Conservation (phyloP, 768 basidiomycete species). For the Suillus subluteus region DNA sequence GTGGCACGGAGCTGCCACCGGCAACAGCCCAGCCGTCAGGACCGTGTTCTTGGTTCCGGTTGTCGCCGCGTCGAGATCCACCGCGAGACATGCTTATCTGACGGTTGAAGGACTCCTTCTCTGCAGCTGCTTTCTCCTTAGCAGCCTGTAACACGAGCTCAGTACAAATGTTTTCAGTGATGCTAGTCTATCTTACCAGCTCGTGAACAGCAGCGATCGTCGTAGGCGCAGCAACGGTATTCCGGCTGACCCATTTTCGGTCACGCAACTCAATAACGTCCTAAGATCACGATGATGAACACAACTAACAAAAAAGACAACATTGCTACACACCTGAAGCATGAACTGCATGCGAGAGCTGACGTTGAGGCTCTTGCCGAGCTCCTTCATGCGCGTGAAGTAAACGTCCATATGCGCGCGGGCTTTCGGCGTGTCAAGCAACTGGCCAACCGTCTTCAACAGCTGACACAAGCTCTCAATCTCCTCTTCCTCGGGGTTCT, state of each 20-base stretch:
- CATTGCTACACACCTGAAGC: slow-evolving; percentile 71
- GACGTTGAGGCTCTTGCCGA: slow-evolving; percentile 77
- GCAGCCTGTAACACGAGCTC: slow-evolving; percentile 58
- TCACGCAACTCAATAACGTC: slow-evolving; percentile 89
- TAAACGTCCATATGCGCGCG: slow-evolving; percentile 90
- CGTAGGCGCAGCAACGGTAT: slow-evolving; percentile 74
- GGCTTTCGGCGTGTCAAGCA: slow-evolving; percentile 84
- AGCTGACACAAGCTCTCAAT: slow-evolving; percentile 96
- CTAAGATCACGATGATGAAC: slow-evolving; percentile 43
- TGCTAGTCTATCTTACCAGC: slow-evolving; percentile 26
- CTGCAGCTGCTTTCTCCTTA: slow-evolving; percentile 75
- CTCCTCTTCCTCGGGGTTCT: slow-evolving; percentile 97
- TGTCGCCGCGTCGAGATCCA: slow-evolving; percentile 85
- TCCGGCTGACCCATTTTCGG: slow-evolving; percentile 79
- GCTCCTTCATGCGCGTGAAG: slow-evolving; percentile 87
- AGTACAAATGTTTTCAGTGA: background rate
- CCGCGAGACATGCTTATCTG: slow-evolving; percentile 85
- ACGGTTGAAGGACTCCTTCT: slow-evolving; percentile 62
- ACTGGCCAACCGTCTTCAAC: slow-evolving; percentile 82
- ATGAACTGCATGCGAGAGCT: slow-evolving; percentile 92
- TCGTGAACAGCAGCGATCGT: slow-evolving; percentile 91
- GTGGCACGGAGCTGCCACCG: slow-evolving; percentile 52
- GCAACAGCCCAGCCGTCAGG: slow-evolving; percentile 90
- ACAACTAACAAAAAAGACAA: slow-evolving; percentile 31
- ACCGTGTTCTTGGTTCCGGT: slow-evolving; percentile 64